Base-by-base conservation (phyloP, 345 rosid genomes). In the Noccaea bulbosa region DNA sequence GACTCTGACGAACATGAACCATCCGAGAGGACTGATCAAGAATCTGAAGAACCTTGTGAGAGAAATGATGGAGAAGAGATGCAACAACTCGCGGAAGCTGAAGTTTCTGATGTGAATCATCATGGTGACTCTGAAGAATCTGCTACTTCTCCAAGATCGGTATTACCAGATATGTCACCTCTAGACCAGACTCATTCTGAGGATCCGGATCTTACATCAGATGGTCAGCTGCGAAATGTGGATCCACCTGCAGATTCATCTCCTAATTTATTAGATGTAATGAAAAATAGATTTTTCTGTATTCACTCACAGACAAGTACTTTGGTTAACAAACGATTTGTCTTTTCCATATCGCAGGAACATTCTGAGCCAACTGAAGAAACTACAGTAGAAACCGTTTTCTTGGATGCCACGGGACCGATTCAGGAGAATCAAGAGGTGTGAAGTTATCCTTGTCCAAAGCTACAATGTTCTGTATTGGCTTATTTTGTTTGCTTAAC, bases 91-190 rank as follows among this genome's bases (percentile, higher is more conserved):
- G 16, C 6, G 11, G 82, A 77, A 66, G 70, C 32, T 61, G 83
- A 61, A 27, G 63, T 49, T 80, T 70, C 78, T 12, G 81, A 40
- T 64, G 56, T 44, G 6, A 64, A 51, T 53, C 49, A 57, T 24
- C 80, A 53, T 54, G 33, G 47, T 10, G 27, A 32, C 74, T 74
- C 84, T 49, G 75, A 67, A 68, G 78, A 45, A 35, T 59, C 84
- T 62, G 62, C 55, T 35, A 52, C 84, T 27, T 84, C 84, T 64
- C 88, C 87, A 20, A 79, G 69, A 72, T 83, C 88, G 22, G 83
- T 83, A 55, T 69, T 85, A 62, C 74, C 67, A 45, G 81, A 67
- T 34, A 65, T 65, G 58, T 50, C 50, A 33, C 68, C 59, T 49
- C 12, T 20, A 47, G 65, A 67, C 51, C 73, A 71, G 41, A 56